Evolutionary conservation across 129 eudicot genomes (phyloP), one percentile per base, ranked within the genome.

Genomic region (Lactuca saligna): DNA sequence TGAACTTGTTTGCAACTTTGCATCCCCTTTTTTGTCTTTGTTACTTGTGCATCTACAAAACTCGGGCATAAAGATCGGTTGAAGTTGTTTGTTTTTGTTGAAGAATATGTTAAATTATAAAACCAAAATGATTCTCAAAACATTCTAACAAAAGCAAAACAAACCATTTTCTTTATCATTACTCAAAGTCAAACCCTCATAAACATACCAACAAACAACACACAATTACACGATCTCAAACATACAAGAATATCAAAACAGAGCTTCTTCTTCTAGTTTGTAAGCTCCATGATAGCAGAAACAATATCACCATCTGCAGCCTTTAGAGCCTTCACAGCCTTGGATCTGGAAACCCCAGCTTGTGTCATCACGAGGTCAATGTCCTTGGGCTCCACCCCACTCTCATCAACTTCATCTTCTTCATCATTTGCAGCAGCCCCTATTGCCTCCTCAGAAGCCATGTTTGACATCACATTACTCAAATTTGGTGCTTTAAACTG

Each of bases 401-500:
- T 71, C 68, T 71, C 68, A 7, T 71, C 76, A 3, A 71, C 31
- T 17, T 71, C 75, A 10, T 71, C 68, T 31, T 71, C 76, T 17
- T 71, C 76, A 8, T 42, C 49, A 42, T 42, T 5, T 42, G 49
- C 3, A 3, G 49, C 3, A 3, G 0, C 49, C 12, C 13, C 12
- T 3, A 9, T 79, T 20, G 71, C 83, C 64, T 79, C 96, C 75
- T 70, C 83, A 20, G 41, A 80, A 12, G 84, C 85, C 79, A 42
- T 4, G 86, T 20, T 54, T 69, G 38, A 71, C 4, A 66, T 48
- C 44, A 77, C 82, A 13, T 80, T 34, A 48, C 81, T 68, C 17
- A 87, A 42, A 69, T 84, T 73, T 15, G 89, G 88, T 20, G 82
- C 82, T 81, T 82, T 90, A 68, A 90, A 90, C 69, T 90, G 95